phyloP scores from a whole-genome alignment of 1,139 yeast species.

The Geotrichum aggregatum region DNA sequence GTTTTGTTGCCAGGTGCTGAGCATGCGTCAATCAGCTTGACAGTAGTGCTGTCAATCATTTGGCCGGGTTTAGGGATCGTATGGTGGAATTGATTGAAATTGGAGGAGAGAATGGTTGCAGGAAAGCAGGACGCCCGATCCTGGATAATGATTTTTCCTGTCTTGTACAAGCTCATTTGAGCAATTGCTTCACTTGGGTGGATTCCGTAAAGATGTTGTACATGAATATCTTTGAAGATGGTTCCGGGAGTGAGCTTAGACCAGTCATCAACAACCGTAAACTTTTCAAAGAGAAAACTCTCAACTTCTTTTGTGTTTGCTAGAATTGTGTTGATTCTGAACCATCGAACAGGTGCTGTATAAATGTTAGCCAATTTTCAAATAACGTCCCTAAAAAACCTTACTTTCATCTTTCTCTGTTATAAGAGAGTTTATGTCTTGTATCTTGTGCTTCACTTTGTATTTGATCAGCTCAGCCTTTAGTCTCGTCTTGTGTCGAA shows the following conservation, averaged over 20 bases:
- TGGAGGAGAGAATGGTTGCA: constrained; percentile 68
- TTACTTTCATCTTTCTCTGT: constrained; percentile 40
- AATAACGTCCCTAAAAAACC: constrained; percentile 17
- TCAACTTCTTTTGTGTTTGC: constrained; percentile 39
- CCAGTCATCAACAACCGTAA: constrained; percentile 17
- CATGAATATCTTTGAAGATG: constrained; percentile 64
- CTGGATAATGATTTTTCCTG: constrained; percentile 82
- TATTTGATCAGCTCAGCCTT: constrained; percentile 77
- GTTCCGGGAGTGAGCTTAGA: constrained; percentile 23
- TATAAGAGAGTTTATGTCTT: constrained; percentile 46
- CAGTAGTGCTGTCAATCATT: not conserved
- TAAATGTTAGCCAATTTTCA: constrained; percentile 14
- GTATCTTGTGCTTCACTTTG: constrained; percentile 63
- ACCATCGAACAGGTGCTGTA: constrained; percentile 78
- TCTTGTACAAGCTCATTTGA: constrained; percentile 62
- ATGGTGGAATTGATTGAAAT: constrained; percentile 42
- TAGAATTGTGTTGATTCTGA: constrained; percentile 63
- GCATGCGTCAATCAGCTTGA: constrained; percentile 73
- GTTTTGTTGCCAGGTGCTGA: constrained; percentile 99
- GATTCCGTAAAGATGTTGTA: constrained; percentile 76
- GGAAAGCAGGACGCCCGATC: constrained; percentile 98
- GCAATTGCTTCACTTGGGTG: constrained; percentile 54
- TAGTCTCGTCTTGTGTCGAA: constrained; percentile 72
- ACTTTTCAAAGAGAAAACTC: constrained; percentile 18
- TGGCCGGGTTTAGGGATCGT: not conserved